Evolutionary conservation across 129 eudicot genomes (phyloP), one percentile per base, ranked within the genome.

Genomic region (Flaveria linearis): DNA sequence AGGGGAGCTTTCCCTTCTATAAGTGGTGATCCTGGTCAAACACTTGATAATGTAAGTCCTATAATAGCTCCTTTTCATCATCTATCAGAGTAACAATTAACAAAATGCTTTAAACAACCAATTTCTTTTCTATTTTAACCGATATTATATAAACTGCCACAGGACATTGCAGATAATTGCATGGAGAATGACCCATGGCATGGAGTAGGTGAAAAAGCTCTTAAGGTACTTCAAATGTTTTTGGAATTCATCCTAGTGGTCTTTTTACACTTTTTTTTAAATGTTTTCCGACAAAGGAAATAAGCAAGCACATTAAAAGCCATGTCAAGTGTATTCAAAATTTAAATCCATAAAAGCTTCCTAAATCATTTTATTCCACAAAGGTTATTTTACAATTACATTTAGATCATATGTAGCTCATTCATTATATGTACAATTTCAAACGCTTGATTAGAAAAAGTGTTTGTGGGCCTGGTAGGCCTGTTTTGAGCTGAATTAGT

Each of bases 131-230:
- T 20, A 68, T 22, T 9, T 30, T 49, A 60, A 10, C 7, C 41
- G 47, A 50, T 72, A 2, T 77, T 68, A 43, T 71, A 61, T 65
- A 69, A 68, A 76, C 8, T 33, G 46, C 55, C 51, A 58, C 92
- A 95, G 99, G 92, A 89, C 82, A 87, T 95, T 89, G 97, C 95
- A 77, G 99, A 95, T 77, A 84, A 85, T 70, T 87, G 80, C 75
- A 75, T 80, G 0, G 97, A 91, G 75, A 95, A 91, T 73, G 84
- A 82, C 82, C 99, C 99, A 26, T 91, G 97, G 97, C 96, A 91
- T 78, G 96, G 95, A 76, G 96, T 91, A 80, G 90, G 86, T 66
- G 96, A 83, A 69, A 86, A 82, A 80, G 90, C 97, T 68, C 90
- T 94, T 69, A 94, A 94, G 99, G 99, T 94, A 87, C 20, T 62